Evolutionary conservation across 495 filamentous ascomycete genomes (phyloP).

Genomic region (Pyrenula massariospora): DNA sequence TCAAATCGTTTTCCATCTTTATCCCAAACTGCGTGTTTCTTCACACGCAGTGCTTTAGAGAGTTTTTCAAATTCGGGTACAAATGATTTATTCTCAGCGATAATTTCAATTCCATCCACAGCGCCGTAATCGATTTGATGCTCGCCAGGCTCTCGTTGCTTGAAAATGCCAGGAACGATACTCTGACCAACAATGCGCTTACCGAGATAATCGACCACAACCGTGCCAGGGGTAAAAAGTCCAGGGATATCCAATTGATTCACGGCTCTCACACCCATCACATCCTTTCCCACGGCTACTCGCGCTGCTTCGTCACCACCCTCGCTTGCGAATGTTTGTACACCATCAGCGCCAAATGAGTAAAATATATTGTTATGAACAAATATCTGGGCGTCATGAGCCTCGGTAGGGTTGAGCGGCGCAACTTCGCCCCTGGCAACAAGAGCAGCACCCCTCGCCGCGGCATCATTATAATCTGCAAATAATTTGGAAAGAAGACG

Average conservation of each 20-base stretch:
- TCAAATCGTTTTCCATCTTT: conserved; percentile 85
- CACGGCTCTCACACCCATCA: conserved; percentile 81
- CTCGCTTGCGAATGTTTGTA: conserved; percentile 91
- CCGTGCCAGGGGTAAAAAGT: conserved; percentile 88
- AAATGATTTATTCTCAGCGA: conserved; percentile 81
- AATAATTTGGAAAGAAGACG: conserved; percentile 89
- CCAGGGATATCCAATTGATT: conserved; percentile 95
- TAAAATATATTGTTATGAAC: conserved; percentile 99
- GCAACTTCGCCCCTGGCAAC: conserved; percentile 89
- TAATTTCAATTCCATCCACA: conserved; percentile 92
- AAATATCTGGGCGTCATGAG: conserved; percentile 89
- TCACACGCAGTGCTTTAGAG: conserved; percentile 73
- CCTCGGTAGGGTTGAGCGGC: conserved; percentile 94
- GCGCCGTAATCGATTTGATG: conserved; percentile 98
- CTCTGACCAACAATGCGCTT: conserved; percentile 97
- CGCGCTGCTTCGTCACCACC: conserved; percentile 95
- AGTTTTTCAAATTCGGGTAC: conserved; percentile 77
- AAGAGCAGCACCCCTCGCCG: conserved; percentile 81
- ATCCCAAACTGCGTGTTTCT: conserved; percentile 97
- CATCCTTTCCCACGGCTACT: conserved; percentile 94
- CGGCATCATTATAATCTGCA: conserved; percentile 94
- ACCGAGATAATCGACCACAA: conserved; percentile 93
- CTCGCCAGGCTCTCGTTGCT: conserved; percentile 92
- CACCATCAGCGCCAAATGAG: conserved; percentile 95
- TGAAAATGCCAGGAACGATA: conserved; percentile 98